phyloP scores from a whole-genome alignment of 495 filamentous ascomycete genomes.

The Stereocaulon alpinum region DNA sequence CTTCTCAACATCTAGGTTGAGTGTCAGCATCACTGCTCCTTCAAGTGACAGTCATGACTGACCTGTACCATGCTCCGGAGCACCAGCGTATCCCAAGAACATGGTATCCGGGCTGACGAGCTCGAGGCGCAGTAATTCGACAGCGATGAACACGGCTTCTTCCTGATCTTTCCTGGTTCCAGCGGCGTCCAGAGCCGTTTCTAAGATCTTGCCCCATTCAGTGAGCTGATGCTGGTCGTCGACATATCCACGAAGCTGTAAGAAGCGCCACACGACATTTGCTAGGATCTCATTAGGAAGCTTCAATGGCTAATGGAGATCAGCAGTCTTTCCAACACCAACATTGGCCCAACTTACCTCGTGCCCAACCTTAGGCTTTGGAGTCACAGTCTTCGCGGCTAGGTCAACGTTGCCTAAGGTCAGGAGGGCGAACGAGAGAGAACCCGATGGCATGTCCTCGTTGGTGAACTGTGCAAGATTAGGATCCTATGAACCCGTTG shows the following conservation, averaged over 20 bases:
- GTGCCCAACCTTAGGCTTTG: conserved; percentile 32
- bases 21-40: not conserved
- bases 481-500: not conserved
- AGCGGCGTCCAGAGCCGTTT: conserved; percentile 52
- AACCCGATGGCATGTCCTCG: conserved; percentile 23
- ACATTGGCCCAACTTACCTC: conserved; percentile 11
- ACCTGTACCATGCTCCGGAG: conserved; percentile 49
- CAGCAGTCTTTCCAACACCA: conserved; percentile 13
- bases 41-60: not conserved
- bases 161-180: conserved; percentile 44
- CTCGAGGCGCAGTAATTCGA: conserved; percentile 69
- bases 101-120: conserved; percentile 57
- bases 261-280: conserved; percentile 75
- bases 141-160: conserved; percentile 60
- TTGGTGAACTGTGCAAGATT: conserved; percentile 4
- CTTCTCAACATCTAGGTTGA: conserved; percentile 46
- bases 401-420: conserved; percentile 57
- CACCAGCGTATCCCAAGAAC: conserved; percentile 50
- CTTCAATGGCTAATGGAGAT: conserved; percentile 34
- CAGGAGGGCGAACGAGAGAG: conserved; percentile 37
- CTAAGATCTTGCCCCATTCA: conserved; percentile 69
- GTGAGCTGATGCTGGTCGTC: conserved; percentile 74
- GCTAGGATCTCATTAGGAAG: conserved; percentile 62
- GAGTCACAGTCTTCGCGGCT: conserved; percentile 49
- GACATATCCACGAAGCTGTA: conserved; percentile 80